Conservation (phyloP, 2,329 filamentous ascomycete genomes). For the Ploettnerulaceae sp. region DNA sequence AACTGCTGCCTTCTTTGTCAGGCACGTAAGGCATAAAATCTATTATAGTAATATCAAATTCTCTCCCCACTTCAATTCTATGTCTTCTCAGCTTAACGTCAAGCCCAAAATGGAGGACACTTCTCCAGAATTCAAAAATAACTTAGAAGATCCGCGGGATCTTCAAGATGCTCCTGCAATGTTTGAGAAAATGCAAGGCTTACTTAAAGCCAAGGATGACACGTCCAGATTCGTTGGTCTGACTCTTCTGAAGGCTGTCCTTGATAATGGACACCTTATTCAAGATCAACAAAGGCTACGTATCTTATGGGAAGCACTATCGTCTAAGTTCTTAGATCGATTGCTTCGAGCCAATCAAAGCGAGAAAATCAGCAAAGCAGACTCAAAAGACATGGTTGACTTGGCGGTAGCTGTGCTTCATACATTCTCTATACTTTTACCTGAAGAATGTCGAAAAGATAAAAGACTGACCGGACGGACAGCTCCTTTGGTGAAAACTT, state of each 20-base stretch:
- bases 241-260: conserved; percentile 58
- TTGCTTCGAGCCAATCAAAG: conserved; percentile 51
- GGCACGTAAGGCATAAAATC: no score
- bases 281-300: conserved; percentile 43
- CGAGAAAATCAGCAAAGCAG: conserved; percentile 34
- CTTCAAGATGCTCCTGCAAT: conserved; percentile 20
- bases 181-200: conserved; percentile 47
- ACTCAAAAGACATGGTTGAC: conserved; percentile 57
- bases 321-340: conserved; percentile 59
- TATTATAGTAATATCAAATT: no score
- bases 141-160: not conserved
- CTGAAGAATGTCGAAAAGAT: conserved; percentile 42
- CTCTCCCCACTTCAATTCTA: no score
- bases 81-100: no score
- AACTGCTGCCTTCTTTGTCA: no score
- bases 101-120: conserved; percentile 7
- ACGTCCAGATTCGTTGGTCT: conserved; percentile 65
- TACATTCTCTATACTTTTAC: conserved; percentile 54
- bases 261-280: conserved; percentile 54
- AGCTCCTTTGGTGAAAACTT: conserved; percentile 47
- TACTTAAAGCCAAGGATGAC: conserved; percentile 58
- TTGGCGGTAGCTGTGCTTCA: conserved; percentile 59
- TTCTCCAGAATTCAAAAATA: not conserved
- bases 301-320: conserved; percentile 55
- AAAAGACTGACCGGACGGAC: conserved; percentile 49